Evolutionary conservation across 495 filamentous ascomycete species (phyloP).

Genomic region (Parachaetomium inaequale): DNA sequence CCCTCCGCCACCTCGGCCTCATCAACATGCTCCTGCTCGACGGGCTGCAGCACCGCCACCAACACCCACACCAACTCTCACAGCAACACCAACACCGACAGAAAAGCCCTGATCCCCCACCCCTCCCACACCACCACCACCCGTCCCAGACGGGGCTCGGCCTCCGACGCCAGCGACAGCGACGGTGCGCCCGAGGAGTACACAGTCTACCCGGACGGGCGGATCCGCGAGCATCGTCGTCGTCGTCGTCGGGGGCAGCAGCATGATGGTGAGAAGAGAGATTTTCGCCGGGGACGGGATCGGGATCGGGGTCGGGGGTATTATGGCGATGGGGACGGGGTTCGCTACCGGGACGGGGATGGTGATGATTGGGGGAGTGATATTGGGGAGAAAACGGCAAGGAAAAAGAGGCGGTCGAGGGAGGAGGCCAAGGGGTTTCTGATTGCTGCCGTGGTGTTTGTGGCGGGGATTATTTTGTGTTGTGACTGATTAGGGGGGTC

Average conservation of each 20-base stretch:
- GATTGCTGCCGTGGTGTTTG: conserved; percentile 4
- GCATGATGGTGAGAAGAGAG: neutral
- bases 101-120: neutral
- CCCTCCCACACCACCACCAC: neutral
- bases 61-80: neutral
- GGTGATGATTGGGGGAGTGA: neutral
- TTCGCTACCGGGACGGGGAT: too few relatives aligned
- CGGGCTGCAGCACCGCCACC: neutral
- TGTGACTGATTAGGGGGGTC: conserved; percentile 1
- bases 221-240: neutral
- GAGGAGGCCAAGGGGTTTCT: conserved; percentile 9
- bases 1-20: neutral
- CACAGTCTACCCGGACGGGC: conserved; percentile 12
- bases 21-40: neutral
- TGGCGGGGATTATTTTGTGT: conserved; percentile 9
- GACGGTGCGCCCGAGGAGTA: conserved; percentile 5
- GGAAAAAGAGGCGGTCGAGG: conserved; percentile 3
- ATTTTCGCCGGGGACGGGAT: neutral
- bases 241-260: neutral
- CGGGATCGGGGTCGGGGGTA: neutral
- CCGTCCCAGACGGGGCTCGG: neutral
- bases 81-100: neutral
- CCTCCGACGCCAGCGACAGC: neutral
- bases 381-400: neutral
- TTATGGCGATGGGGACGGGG: neutral